Evolutionary conservation across 2,329 filamentous ascomycete genomes (phyloP).

Genomic region (Aspergillus eucalypticola): DNA sequence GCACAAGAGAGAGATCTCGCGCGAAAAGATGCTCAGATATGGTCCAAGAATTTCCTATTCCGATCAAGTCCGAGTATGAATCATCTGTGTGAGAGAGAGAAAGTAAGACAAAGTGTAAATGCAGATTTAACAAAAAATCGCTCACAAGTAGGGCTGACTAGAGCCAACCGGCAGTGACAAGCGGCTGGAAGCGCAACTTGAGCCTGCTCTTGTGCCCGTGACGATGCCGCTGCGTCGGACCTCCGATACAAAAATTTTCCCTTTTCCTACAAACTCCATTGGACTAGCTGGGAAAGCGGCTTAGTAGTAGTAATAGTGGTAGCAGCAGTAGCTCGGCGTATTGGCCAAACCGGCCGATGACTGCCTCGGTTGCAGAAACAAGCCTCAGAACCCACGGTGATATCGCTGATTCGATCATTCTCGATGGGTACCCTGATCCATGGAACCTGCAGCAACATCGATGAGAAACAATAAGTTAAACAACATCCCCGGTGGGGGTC

Average conservation of each 20-base stretch:
- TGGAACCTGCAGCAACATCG: background rate
- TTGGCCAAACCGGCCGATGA: background rate
- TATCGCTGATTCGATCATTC: background rate
- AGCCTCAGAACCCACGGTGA: background rate
- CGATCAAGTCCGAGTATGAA: background rate
- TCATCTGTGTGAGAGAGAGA: too few species aligned
- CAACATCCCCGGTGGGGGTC: background rate
- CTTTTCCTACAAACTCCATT: background rate
- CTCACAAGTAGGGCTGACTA: constrained; percentile 3
- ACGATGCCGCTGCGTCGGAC: background rate
- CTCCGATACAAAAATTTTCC: background rate
- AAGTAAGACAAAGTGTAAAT: too few species aligned
- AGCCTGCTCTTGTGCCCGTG: background rate
- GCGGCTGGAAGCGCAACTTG: background rate
- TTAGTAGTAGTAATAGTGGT: too few species aligned
- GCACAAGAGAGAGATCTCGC: too few species aligned
- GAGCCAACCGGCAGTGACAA: background rate
- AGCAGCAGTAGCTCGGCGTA: background rate
- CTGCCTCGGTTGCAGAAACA: constrained; percentile 2
- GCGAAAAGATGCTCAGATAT: background rate
- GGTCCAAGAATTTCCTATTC: background rate
- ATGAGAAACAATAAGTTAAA: background rate
- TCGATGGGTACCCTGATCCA: background rate
- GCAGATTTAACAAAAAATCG: background rate
- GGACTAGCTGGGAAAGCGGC: background rate